These are phyloP conservation scores for Eucalyptus regnans DNA, from an alignment of 345 rosid genomes.

Conservation along the genomic window DNA sequence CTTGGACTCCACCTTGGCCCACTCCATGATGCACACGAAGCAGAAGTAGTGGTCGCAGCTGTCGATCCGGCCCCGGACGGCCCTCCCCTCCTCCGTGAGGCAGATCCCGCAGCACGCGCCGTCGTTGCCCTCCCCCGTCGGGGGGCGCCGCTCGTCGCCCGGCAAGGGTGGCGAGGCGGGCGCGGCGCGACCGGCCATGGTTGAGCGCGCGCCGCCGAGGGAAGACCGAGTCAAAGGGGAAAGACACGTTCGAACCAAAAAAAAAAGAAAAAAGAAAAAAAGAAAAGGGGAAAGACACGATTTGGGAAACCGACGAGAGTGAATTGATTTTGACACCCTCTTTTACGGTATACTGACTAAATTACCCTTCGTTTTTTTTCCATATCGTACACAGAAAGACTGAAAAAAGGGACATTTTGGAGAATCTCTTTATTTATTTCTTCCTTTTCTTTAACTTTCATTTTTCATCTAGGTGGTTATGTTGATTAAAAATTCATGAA, in stretches of 20 bases:
- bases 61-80: slow-evolving; percentile 39
- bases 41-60: slow-evolving; percentile 58
- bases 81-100: slow-evolving; percentile 19
- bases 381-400: too few relatives aligned
- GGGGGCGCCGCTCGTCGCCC: neutral
- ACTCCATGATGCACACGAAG: slow-evolving; percentile 55
- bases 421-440: too few relatives aligned
- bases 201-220: neutral
- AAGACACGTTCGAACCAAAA: too few relatives aligned
- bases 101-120: slow-evolving; percentile 35
- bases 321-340: too few relatives aligned
- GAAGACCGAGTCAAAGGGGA: neutral
- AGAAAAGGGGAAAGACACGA: neutral
- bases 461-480: too few relatives aligned
- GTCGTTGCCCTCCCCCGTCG: neutral
- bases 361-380: too few relatives aligned
- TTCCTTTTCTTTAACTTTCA: too few relatives aligned
- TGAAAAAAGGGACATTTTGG: neutral
- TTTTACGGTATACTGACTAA: too few relatives aligned
- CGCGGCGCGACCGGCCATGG: neutral
- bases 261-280: too few relatives aligned
- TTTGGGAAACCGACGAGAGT: neutral
- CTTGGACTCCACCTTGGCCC: slow-evolving; percentile 52
- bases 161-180: neutral
- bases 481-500: too few relatives aligned